phyloP scores from a whole-genome alignment of 768 basidiomycete species.

The Guyanaporus albipodus region DNA sequence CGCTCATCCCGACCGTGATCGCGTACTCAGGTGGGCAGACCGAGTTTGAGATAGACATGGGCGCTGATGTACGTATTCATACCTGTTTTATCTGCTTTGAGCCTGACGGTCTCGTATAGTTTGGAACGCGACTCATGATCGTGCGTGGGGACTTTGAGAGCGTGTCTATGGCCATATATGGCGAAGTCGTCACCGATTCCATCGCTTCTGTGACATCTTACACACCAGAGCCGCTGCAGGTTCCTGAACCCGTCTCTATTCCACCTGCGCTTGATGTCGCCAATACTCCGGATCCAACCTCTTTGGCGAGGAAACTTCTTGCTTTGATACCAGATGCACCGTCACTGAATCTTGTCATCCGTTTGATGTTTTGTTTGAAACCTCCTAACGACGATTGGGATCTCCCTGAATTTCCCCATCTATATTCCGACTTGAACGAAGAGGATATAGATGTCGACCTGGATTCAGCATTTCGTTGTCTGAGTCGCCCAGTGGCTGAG shows the following conservation, averaged over 20 bases:
- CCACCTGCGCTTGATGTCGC: conserved; percentile 57
- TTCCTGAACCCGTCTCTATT: conserved; percentile 37
- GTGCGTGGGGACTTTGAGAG: conserved; percentile 69
- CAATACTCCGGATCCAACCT: conserved; percentile 54
- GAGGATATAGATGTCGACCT: conserved; percentile 52
- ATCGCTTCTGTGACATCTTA: conserved; percentile 36
- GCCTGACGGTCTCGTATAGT: conserved; percentile 36
- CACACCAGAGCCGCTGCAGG: conserved; percentile 39
- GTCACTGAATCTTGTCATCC: conserved; percentile 58
- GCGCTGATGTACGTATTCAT: conserved; percentile 49
- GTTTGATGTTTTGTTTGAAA: conserved; percentile 78
- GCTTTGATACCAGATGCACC: conserved; percentile 59
- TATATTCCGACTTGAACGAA: conserved; percentile 59
- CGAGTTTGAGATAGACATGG: conserved; percentile 70
- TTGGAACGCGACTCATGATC: conserved; percentile 75
- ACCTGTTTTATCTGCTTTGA: neutral
- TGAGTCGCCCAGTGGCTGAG: conserved; percentile 58
- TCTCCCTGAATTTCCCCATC: conserved; percentile 63
- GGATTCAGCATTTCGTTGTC: conserved; percentile 49
- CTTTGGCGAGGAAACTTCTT: conserved; percentile 59
- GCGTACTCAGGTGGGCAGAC: conserved; percentile 66
- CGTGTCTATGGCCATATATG: conserved; percentile 50
- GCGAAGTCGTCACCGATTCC: conserved; percentile 50
- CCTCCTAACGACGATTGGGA: conserved; percentile 81
- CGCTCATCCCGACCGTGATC: conserved; percentile 65